Evolutionary conservation across 2,329 filamentous ascomycete species (phyloP).

Genomic region (Alternaria conjuncta): DNA sequence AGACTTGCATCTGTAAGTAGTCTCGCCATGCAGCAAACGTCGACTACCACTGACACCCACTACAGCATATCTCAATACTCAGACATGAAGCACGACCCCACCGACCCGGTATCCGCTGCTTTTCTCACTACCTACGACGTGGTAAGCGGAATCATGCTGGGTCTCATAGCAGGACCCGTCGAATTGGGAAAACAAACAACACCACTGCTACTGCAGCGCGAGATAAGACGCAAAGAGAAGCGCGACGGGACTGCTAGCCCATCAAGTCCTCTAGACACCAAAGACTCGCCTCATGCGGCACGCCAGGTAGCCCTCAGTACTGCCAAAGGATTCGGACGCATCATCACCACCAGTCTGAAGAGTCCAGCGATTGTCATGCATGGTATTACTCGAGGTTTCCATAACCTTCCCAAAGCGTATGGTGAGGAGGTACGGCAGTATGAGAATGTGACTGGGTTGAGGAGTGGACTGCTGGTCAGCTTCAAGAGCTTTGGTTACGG

Average conservation of each 20-base stretch:
- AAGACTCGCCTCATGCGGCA: constrained; percentile 15
- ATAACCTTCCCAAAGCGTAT: constrained; percentile 83
- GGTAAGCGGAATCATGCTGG: constrained; percentile 27
- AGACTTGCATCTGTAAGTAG: constrained; percentile 38
- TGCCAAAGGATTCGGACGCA: constrained; percentile 69
- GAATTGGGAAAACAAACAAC: constrained; percentile 25
- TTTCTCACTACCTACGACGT: constrained; percentile 31
- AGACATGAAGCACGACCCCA: constrained; percentile 27
- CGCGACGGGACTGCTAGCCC: not conserved
- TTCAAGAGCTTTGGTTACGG: constrained; percentile 78
- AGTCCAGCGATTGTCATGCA: constrained; percentile 83
- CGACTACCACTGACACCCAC: not conserved
- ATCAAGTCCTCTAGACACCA: not conserved
- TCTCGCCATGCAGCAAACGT: not conserved
- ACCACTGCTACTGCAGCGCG: not conserved
- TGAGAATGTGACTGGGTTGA: constrained; percentile 76
- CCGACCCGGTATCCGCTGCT: constrained; percentile 29
- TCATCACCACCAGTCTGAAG: constrained; percentile 73
- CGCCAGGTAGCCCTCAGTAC: constrained; percentile 67
- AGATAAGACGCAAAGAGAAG: not conserved
- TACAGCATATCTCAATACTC: constrained; percentile 20
- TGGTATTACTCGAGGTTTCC: constrained; percentile 80
- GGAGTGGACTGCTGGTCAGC: constrained; percentile 75
- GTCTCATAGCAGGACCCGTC: constrained; percentile 29
- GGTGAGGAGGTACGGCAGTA: constrained; percentile 77